phyloP scores from a whole-genome alignment of 768 basidiomycete species.

The Phanerodontia chrysosporium region DNA sequence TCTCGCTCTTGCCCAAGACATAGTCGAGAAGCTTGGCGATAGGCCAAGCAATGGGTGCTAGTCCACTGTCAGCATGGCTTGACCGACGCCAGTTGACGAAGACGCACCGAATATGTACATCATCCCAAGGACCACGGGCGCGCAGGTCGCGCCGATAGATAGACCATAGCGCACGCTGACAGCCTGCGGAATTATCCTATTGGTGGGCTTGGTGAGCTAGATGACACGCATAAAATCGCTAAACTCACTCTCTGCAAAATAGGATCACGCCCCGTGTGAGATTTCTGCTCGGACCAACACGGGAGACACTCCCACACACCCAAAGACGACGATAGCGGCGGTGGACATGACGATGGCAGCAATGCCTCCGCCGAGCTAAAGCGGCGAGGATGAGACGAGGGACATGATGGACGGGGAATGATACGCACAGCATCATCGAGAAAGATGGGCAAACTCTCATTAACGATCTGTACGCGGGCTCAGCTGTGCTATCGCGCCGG shows the following conservation, averaged over 20 bases:
- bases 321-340: conserved; percentile 77
- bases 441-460: conserved; percentile 82
- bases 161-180: conserved; percentile 65
- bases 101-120: conserved; percentile 46
- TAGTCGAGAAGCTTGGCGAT: conserved; percentile 72
- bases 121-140: conserved; percentile 44
- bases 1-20: conserved; percentile 71
- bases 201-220: no score
- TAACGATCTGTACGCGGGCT: conserved; percentile 51
- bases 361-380: conserved; percentile 60
- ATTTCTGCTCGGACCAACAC: no score
- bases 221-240: no score
- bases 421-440: conserved; percentile 59
- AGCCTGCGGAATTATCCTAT: conserved; percentile 67
- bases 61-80: neutral
- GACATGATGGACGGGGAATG: neutral
- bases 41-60: conserved; percentile 55
- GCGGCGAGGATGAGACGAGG: neutral
- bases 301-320: conserved; percentile 52
- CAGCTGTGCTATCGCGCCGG: neutral
- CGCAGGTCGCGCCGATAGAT: conserved; percentile 48
- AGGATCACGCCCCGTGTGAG: no score
- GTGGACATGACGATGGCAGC: conserved; percentile 79
- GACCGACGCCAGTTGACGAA: no score
- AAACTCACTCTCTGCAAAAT: conserved; percentile 33